A percentile compares a stretch with the other conserved stretches of the same genome.
Conservation (phyloP, 164 flowering plant species). For the Dillenia turbinata region DNA sequence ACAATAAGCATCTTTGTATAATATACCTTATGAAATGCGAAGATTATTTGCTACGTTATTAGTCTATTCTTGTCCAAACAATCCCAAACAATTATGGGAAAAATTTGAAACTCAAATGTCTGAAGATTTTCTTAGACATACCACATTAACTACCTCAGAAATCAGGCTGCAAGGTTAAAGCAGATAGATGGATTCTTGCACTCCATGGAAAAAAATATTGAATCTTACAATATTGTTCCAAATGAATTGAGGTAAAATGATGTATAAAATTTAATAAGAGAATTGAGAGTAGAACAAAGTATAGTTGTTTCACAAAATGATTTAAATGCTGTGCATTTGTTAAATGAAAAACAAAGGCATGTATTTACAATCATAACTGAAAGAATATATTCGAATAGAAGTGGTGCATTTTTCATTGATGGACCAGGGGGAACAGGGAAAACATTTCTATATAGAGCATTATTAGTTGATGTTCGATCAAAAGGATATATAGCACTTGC, state of each 20-base stretch:
- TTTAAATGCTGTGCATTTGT: too few species aligned
- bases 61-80: neutral
- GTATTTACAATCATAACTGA: neutral
- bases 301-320: too few species aligned
- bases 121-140: too few species aligned
- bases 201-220: constrained; percentile 3
- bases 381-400: neutral
- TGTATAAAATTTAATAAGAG: neutral
- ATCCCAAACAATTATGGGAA: neutral
- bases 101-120: neutral
- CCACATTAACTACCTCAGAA: too few species aligned
- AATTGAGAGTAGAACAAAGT: too few species aligned
- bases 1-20: neutral
- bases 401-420: neutral
- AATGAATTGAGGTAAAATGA: neutral
- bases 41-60: constrained; percentile 5
- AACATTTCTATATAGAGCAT: neutral
- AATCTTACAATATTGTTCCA: neutral
- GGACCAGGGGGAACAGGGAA: neutral
- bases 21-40: neutral
- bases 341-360: neutral
- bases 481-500: neutral
- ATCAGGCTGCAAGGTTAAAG: neutral
- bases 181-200: neutral
- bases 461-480: neutral